Base-by-base conservation (phyloP, 371 early-diverging fungal species). In the Phascolomyces articulosus region DNA sequence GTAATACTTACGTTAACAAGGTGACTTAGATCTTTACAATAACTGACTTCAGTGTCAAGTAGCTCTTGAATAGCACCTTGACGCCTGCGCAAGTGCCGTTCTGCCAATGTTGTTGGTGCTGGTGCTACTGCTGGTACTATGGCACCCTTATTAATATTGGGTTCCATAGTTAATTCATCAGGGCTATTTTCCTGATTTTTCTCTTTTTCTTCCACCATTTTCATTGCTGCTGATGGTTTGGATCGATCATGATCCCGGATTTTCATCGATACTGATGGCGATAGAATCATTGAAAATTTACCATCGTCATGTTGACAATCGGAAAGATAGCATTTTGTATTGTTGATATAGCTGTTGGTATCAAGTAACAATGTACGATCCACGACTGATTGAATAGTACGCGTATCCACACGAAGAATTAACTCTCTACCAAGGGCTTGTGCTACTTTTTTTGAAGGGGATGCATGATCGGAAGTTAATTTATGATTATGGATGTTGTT, bases 1-100 rank as follows among this genome's bases (percentile, higher is more conserved):
- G n/a, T n/a, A n/a, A n/a, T n/a, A 56, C 69, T 72, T 69, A 80
- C 80, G 31, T 61, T 73, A 20, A 70, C 75, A 15, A 80, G 68
- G n/a, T 73, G 70, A 38, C 61, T 59, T 6, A 80, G 53, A 63
- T 78, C 76, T 7, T 71, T 59, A 7, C 67, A 62, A 62, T 78
- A 81, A 0, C 61, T 71, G 34, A 68, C 69, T 59, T 81, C 82
- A 11, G 82, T 77, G 40, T 72, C 70, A 60, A 81, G 58, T 2
- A 81, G 47, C 51, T 81, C 82, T n/a, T 75, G 66, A 13, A 72
- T 29, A 20, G 68, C 65, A 47, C 40, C 63, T 26, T 63, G 24
- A 13, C 55, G 54, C 23, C 28, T 54, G 28, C 21, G 51, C 8
- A 23, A 8, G 27, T 40, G 51, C 4, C 49, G 26, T 40, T 40